A percentile compares a stretch with the other conserved stretches of the same genome.
phyloP scores from a whole-genome alignment of 2,329 filamentous ascomycete genomes.

The Laburnicola sp. region DNA sequence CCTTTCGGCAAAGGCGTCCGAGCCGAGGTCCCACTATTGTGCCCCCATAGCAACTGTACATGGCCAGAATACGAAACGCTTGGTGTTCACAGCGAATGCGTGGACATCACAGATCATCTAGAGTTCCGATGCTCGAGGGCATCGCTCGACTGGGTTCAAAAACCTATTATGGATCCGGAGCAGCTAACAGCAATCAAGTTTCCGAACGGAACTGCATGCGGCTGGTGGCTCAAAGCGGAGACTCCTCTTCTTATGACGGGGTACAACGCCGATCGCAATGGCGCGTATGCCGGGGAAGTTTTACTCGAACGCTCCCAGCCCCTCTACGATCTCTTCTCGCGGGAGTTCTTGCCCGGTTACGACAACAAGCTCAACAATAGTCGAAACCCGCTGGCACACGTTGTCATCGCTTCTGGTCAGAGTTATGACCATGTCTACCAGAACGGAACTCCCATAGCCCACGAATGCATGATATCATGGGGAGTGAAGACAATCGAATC shows the following conservation, averaged over 20 bases:
- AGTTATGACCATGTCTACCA: neutral
- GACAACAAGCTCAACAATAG: slow-evolving; percentile 5
- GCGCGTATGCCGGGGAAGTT: slow-evolving; percentile 3
- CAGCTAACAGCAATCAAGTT: neutral
- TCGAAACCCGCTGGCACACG: slow-evolving; percentile 3
- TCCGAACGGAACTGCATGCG: slow-evolving; percentile 12
- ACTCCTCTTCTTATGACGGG: slow-evolving; percentile 13
- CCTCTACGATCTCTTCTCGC: slow-evolving; percentile 6
- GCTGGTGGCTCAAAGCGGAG: slow-evolving; percentile 11
- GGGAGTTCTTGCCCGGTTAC: slow-evolving; percentile 5
- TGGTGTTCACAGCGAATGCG: slow-evolving; percentile 9
- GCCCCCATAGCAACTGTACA: slow-evolving; percentile 10
- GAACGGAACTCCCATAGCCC: slow-evolving; percentile 14
- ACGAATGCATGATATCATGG: slow-evolving; percentile 16
- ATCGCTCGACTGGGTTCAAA: slow-evolving; percentile 12
- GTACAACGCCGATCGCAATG: slow-evolving; percentile 2
- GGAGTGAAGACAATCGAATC: slow-evolving; percentile 12
- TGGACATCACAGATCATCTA: neutral
- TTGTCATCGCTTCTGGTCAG: neutral
- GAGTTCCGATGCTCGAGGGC: slow-evolving; percentile 6
- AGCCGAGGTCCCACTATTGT: slow-evolving; percentile 10
- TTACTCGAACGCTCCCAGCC: slow-evolving; percentile 10
- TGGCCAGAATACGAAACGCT: slow-evolving; percentile 11
- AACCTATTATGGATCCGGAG: neutral
- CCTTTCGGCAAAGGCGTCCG: slow-evolving; percentile 10